Evolutionary conservation across 345 rosid genomes (phyloP), one percentile per base, ranked within the genome.

Genomic region (Rhodomyrtus tomentosa): DNA sequence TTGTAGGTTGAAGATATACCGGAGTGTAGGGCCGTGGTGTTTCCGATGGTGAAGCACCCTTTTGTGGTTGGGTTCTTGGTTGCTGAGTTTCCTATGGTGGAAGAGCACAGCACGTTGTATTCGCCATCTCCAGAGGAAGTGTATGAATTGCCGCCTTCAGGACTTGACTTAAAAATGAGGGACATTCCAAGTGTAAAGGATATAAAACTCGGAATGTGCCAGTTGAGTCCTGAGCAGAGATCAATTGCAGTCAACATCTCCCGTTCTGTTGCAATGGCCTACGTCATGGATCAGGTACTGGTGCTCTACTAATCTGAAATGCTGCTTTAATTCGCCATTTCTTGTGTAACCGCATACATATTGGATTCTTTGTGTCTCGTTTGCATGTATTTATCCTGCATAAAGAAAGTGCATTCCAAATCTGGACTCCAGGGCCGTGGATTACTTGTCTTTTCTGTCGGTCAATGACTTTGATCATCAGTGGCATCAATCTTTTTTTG

Each of bases 221-320:
- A 80, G 73, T 91, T 95, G 68, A 90, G 90, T 73, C 83, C 90
- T 86, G 98, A 93, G 82, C 94, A 93, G 90, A 93, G 92, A 89
- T 88, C 89, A 20, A 93, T 92, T 89, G 98, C 98, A 18, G 90
- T 93, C 76, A 91, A 93, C 83, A 96, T 95, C 38, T 90, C 95
- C 32, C 91, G 88, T 42, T 89, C 98, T 85, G 89, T 94, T 20
- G 99, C 98, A 76, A 93, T 95, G 97, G 98, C 98, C 0, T 94
- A 96, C 89, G 98, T 96, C 50, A 93, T 96, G 98, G 99, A 96
- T 89, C 98, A 96, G 99, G 98, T 95, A 82, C 81, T 80, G 53
- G 40, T 24, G 36, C 45, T 49, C n/a, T 48, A n/a, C 82, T 82
- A 7, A 32, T 68, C 32, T 10, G 14, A 54, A 24, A 80, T 48